phyloP scores from a whole-genome alignment of 2,329 filamentous ascomycete genomes.

The Cladosporium velox region DNA sequence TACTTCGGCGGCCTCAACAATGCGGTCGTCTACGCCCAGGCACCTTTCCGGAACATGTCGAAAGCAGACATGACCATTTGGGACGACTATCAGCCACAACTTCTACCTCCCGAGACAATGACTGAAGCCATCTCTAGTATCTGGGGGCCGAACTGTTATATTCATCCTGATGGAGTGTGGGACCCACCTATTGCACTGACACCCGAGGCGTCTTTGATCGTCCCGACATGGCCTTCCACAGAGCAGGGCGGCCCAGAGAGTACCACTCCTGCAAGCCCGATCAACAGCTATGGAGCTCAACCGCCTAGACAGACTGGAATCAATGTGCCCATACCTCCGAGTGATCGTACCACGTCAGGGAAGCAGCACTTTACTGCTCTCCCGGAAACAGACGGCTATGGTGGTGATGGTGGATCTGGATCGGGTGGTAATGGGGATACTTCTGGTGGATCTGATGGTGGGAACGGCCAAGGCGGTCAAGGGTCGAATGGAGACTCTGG shows the following conservation, averaged over 20 bases:
- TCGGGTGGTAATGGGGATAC: neutral
- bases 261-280: constrained; percentile 17
- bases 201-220: neutral
- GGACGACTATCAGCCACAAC: constrained; percentile 30
- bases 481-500: neutral
- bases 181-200: constrained; percentile 27
- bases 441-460: neutral
- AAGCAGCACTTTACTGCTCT: constrained; percentile 17
- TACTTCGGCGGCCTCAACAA: constrained; percentile 27
- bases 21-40: constrained; percentile 13
- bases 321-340: neutral
- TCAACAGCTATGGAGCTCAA: constrained; percentile 9
- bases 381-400: constrained; percentile 4
- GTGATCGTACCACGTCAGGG: neutral
- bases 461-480: neutral
- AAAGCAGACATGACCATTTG: constrained; percentile 25
- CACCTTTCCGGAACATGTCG: constrained; percentile 11
- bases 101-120: constrained; percentile 22
- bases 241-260: neutral
- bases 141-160: constrained; percentile 24
- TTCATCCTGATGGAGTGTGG: constrained; percentile 26
- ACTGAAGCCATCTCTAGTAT: constrained; percentile 15
- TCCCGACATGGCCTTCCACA: constrained; percentile 4
- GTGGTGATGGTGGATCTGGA: neutral
- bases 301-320: constrained; percentile 16